phyloP scores from a whole-genome alignment of 768 basidiomycete species.

The Naganishia kalamii region DNA sequence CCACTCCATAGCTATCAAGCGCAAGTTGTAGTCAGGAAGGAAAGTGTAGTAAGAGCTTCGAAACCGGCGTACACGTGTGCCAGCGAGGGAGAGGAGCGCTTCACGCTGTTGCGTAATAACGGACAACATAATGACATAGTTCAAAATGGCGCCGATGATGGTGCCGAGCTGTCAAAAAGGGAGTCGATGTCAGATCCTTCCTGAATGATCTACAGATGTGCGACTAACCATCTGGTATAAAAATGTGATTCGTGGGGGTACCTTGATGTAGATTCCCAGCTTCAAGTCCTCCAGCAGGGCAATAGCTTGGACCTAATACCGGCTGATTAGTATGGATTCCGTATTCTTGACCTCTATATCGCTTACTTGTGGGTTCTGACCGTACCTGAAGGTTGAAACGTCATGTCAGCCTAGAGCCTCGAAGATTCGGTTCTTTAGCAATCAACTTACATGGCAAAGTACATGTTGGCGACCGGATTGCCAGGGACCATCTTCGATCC shows the following conservation, averaged over 20 bases:
- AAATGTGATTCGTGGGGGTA: slow-evolving; percentile 34
- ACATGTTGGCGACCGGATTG: slow-evolving; percentile 62
- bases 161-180: slow-evolving; percentile 21
- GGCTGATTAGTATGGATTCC: background rate
- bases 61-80: slow-evolving; percentile 25
- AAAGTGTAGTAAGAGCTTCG: background rate
- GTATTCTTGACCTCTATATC: background rate
- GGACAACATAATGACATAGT: slow-evolving; percentile 50
- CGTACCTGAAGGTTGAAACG: slow-evolving; percentile 46
- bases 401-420: too few relatives aligned
- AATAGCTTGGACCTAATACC: slow-evolving; percentile 26
- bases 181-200: background rate
- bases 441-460: slow-evolving; percentile 54
- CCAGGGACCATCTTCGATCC: slow-evolving; percentile 46
- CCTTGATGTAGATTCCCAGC: slow-evolving; percentile 34
- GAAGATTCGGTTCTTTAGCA: too few relatives aligned
- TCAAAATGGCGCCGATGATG: slow-evolving; percentile 31
- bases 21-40: background rate
- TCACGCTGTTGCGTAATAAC: slow-evolving; percentile 23
- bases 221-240: slow-evolving; percentile 28
- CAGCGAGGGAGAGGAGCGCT: slow-evolving; percentile 29
- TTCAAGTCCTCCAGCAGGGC: slow-evolving; percentile 34
- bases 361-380: slow-evolving; percentile 43
- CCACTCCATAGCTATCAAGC: slow-evolving; percentile 31
- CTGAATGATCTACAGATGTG: background rate